Evolutionary conservation across 164 flowering plant genomes (phyloP).

Genomic region (Stephania yunnanensis): DNA sequence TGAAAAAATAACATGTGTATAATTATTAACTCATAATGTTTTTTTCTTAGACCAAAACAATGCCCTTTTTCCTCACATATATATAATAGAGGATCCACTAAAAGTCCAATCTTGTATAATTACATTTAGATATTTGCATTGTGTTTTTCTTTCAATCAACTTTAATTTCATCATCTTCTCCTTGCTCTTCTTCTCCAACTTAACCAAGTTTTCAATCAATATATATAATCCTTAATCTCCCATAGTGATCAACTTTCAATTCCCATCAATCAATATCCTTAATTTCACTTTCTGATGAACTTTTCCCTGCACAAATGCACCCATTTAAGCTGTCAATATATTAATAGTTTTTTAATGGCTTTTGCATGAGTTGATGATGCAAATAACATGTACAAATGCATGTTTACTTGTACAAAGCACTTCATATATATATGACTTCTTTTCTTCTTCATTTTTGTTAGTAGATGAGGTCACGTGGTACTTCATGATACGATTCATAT

Average conservation of each 20-base stretch:
- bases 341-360: slow-evolving; percentile 1
- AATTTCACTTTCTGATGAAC: slow-evolving; percentile 12
- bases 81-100: neutral
- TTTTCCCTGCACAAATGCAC: slow-evolving; percentile 11
- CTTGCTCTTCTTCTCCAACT: neutral
- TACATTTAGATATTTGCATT: slow-evolving; percentile 4
- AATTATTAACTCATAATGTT: neutral
- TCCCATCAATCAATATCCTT: slow-evolving; percentile 16
- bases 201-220: neutral
- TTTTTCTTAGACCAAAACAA: neutral
- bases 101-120: neutral
- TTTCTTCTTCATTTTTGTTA: neutral
- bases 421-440: neutral
- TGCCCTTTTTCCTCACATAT: neutral
- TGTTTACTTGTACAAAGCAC: neutral
- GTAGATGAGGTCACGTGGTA: no score
- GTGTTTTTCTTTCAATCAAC: neutral
- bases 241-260: neutral
- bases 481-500: no score
- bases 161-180: neutral
- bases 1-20: neutral
- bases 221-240: neutral
- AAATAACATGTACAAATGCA: neutral
- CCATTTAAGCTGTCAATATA: neutral
- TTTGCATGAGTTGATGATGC: slow-evolving; percentile 10